phyloP scores from a whole-genome alignment of 1,284 basidiomycete species.

The Fistulina hepatica region DNA sequence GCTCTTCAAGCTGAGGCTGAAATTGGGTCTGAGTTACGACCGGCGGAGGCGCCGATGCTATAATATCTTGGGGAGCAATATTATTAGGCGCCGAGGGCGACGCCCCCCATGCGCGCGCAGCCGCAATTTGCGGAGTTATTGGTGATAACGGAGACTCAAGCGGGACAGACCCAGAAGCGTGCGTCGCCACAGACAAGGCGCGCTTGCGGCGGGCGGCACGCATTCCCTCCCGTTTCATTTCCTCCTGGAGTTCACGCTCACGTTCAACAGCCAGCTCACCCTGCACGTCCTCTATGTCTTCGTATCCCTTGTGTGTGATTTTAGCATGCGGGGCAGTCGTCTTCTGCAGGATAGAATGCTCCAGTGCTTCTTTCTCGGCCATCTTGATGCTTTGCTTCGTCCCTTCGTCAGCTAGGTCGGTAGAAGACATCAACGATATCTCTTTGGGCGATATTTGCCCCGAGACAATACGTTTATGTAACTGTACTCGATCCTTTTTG shows the following conservation, averaged over 20 bases:
- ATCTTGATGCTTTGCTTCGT: conserved; percentile 68
- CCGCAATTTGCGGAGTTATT: conserved; percentile 20
- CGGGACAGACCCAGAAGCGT: conserved; percentile 35
- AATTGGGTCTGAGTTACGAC: conserved; percentile 36
- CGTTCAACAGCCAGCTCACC: conserved; percentile 25
- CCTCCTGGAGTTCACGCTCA: conserved; percentile 50
- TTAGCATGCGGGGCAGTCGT: conserved; percentile 63
- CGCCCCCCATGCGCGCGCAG: neutral
- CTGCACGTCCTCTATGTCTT: conserved; percentile 76
- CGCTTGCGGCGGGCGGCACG: conserved; percentile 44
- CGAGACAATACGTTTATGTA: conserved; percentile 66
- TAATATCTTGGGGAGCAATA: conserved; percentile 18
- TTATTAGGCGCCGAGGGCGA: neutral
- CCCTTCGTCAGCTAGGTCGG: conserved; percentile 77
- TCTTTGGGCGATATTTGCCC: conserved; percentile 53
- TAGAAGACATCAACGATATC: conserved; percentile 73
- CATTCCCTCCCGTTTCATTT: conserved; percentile 54
- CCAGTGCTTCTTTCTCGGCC: conserved; percentile 69
- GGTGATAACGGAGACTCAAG: conserved; percentile 51
- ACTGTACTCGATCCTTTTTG: conserved; percentile 59
- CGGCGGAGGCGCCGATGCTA: conserved; percentile 23
- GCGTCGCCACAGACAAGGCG: conserved; percentile 30
- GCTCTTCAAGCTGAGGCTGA: too few species aligned
- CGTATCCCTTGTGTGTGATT: conserved; percentile 81
- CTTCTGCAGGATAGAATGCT: conserved; percentile 72